These are phyloP conservation scores for Papilionanthe hybrid DNA, from an alignment of 116 monocot genomes.

Conservation along the genomic window DNA sequence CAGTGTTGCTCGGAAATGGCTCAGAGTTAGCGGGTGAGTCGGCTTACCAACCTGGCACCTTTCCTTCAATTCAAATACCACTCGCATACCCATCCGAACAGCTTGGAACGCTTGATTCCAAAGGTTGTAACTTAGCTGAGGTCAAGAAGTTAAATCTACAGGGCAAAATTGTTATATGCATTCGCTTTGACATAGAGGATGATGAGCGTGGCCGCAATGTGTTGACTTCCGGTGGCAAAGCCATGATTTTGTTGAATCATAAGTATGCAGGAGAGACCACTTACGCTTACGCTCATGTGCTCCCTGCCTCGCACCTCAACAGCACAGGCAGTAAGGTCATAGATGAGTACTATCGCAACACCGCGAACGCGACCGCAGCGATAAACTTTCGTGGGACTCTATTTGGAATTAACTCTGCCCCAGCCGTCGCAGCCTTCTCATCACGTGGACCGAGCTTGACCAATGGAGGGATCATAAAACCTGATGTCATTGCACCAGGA, in stretches of 20 bases:
- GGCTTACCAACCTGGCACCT: background rate
- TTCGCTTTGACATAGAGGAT: background rate
- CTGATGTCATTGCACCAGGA: constrained; percentile 18
- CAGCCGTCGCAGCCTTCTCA: constrained; percentile 11
- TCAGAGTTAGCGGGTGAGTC: background rate
- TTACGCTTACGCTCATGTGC: background rate
- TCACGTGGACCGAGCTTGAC: constrained; percentile 16
- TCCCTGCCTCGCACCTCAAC: background rate
- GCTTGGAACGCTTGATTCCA: background rate
- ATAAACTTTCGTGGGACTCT: constrained; percentile 1
- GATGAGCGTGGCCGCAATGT: background rate
- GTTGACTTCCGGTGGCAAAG: background rate
- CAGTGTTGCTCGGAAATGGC: background rate
- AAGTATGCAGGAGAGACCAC: background rate
- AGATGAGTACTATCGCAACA: background rate
- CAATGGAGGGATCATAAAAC: constrained; percentile 14
- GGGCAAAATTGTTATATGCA: constrained; percentile 4
- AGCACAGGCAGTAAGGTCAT: background rate
- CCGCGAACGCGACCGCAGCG: background rate
- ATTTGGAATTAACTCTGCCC: background rate
- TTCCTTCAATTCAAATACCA: background rate
- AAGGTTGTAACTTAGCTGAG: background rate
- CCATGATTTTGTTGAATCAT: background rate
- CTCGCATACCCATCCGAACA: background rate
- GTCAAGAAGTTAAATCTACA: background rate